Conservation (phyloP, 2,329 filamentous ascomycete species). For the Colletotrichum paranaense region DNA sequence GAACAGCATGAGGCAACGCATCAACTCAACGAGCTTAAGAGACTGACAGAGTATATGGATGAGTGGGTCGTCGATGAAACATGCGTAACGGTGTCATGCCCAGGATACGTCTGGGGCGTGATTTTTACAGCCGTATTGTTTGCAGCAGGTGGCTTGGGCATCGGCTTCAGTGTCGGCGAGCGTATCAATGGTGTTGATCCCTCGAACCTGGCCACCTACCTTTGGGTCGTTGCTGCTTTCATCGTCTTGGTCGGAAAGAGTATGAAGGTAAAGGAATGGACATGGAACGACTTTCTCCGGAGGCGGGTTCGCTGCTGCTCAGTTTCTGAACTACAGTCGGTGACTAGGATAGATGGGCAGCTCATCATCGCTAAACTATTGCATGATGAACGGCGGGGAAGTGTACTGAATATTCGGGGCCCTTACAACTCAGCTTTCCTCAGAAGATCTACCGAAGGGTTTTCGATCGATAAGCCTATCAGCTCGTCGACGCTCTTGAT, state of each 20-base stretch:
- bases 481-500: conserved; percentile 29
- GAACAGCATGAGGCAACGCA: not conserved
- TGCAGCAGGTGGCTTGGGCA: conserved; percentile 39
- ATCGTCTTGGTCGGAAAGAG: conserved; percentile 42
- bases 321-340: conserved; percentile 39
- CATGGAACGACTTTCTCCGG: conserved; percentile 45
- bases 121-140: conserved; percentile 20
- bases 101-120: conserved; percentile 6
- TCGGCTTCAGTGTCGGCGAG: conserved; percentile 41
- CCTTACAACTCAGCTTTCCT: conserved; percentile 41
- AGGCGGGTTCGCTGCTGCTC: conserved; percentile 40
- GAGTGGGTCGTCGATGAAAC: conserved; percentile 9
- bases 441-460: conserved; percentile 32
- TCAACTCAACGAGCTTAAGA: not conserved
- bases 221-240: conserved; percentile 42
- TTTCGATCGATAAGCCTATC: conserved; percentile 41
- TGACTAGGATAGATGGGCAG: conserved; percentile 40
- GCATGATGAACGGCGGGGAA: conserved; percentile 35
- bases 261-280: conserved; percentile 40
- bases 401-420: conserved; percentile 38
- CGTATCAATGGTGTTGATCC: conserved; percentile 46
- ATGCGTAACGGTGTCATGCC: conserved; percentile 1
- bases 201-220: conserved; percentile 43
- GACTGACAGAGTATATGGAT: not conserved
- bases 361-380: conserved; percentile 42